phyloP scores from a whole-genome alignment of 768 basidiomycete species.

The Rhizopogon vesiculosus region DNA sequence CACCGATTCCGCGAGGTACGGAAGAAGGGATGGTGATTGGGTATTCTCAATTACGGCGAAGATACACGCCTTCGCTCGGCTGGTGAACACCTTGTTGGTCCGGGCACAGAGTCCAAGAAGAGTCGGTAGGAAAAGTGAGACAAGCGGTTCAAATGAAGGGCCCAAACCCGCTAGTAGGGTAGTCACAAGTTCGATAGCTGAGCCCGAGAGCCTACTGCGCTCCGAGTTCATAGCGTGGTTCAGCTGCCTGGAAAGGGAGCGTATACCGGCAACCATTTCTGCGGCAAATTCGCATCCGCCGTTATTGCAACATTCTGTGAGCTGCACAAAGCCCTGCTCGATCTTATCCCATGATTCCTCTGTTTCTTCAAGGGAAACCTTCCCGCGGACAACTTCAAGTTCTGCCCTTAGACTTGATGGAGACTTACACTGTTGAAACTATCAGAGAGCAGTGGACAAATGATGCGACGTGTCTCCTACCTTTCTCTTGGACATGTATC shows the following conservation, averaged over 20 bases:
- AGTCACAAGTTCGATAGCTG: constrained; percentile 59
- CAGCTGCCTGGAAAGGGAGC: constrained; percentile 48
- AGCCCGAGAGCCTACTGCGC: constrained; percentile 64
- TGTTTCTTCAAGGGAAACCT: constrained; percentile 50
- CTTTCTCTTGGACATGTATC: constrained; percentile 26
- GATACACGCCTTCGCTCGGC: constrained; percentile 59
- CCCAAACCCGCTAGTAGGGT: constrained; percentile 52
- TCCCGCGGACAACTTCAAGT: constrained; percentile 38
- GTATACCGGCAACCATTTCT: constrained; percentile 48
- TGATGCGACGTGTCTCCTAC: constrained; percentile 1
- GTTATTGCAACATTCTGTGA: constrained; percentile 46
- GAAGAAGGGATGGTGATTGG: constrained; percentile 59
- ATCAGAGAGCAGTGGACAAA: background rate
- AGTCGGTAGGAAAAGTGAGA: constrained; percentile 63
- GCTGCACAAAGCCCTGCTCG: constrained; percentile 37
- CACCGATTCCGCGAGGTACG: constrained; percentile 49
- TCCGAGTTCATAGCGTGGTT: constrained; percentile 65
- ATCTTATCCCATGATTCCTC: constrained; percentile 82
- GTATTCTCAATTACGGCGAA: constrained; percentile 59
- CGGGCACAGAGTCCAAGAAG: constrained; percentile 65
- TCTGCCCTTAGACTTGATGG: constrained; percentile 29
- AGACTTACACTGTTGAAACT: constrained; percentile 25
- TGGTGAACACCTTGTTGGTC: constrained; percentile 74
- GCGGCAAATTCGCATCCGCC: constrained; percentile 47
- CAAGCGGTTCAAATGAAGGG: constrained; percentile 58